Base-by-base conservation (phyloP, 2,329 filamentous ascomycete species). In the Dryadomyces quercus-mongolicae region DNA sequence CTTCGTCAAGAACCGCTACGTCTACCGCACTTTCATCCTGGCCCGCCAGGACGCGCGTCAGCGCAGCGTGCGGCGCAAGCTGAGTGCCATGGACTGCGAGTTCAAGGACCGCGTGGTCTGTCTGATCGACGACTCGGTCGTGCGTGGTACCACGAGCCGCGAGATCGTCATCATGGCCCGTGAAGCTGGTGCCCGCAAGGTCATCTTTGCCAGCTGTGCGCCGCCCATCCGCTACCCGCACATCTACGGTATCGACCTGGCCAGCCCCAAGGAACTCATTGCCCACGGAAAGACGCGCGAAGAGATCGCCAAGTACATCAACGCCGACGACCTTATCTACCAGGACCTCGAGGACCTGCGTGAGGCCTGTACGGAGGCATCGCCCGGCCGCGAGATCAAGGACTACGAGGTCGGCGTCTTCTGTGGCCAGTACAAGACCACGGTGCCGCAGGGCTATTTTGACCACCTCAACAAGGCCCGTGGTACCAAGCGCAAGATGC, bases 341-440 rank as follows among this genome's bases (percentile, higher is more conserved):
- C 72, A 73, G 57, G 65, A 66, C 16, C 77, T 96, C 2, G 77
- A 82, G 2, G 90, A 94, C 62, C 74, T 96, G 18, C 84, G 86
- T 64, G 80, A 77, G 34, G 82, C 90, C 0, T 95, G 91, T 64
- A 77, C 82, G 1, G 82, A 88, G 60, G 78, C 87, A 5, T 83
- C 81, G 57, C 77, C 82, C 51, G 71, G 77, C 54, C 70, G 78
- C 57, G 65, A 67, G 43, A 65, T 79, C 61, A 74, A 74, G 12
- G 74, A 85, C 54, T 96, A 95, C 60, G 92, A 96, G 65, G 83
- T 94, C 3, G 91, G 92, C 54, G 90, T 96, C 9, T 96, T 96
- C 72, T 90, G 84, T 64, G 91, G 92, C 44, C 82, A 83, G 59
- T 96, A 96, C 68, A 76, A 88, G 57, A 96, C 92, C 0, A 81